Evolutionary conservation across 352 stramenopile species (phyloP), one percentile per base, ranked within the genome.

Genomic region (Phytopythium ostracodes): DNA sequence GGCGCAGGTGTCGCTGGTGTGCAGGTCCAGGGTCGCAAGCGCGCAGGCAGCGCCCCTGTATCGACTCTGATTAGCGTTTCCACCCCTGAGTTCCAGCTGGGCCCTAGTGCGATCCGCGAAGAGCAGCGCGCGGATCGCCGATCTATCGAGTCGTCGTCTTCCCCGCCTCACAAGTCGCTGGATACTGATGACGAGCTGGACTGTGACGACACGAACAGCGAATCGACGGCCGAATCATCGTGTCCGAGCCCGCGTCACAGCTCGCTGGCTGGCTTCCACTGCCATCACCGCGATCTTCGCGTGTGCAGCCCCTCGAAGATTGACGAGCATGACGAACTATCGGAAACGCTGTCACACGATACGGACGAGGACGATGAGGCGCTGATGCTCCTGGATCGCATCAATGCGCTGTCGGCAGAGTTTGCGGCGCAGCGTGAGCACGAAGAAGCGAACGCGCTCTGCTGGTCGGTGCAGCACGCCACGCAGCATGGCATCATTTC

Each of bases 391-490:
- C 56, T 92, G 15, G 83, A 92, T 60, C 73, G 80, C 4, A 88
- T 92, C 43, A 89, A 76, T 40, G 76, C 70, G 10, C 59, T 92
- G 27, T 81, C 79, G 25, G 76, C 69, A 0, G 84, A 93, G 42
- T 91, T 93, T 66, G 70, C 75, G 36, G 76, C 80, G 1, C 78
- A 90, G 46, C 81, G 82, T 22, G 77, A 85, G 40, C 88, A 88
- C 42, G 81, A 91, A 61, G 81, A 93, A 49, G 76, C 78, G 5
- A 90, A 83, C 25, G 73, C 79, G 33, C 56, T 93, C 11, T 79
- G 73, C 17, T 90, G 81, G 79, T 87, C 80, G 4, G 82, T 91
- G 20, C 79, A 91, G 53, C 80, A 89, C 59, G 84, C 84, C n/a
- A 67, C 77, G 38, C 73, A 77, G 17, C 75, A 87, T 57, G 78